Evolutionary conservation across 1,284 basidiomycete genomes (phyloP), one percentile per base, ranked within the genome.

Genomic region (Ustilago tritici): DNA sequence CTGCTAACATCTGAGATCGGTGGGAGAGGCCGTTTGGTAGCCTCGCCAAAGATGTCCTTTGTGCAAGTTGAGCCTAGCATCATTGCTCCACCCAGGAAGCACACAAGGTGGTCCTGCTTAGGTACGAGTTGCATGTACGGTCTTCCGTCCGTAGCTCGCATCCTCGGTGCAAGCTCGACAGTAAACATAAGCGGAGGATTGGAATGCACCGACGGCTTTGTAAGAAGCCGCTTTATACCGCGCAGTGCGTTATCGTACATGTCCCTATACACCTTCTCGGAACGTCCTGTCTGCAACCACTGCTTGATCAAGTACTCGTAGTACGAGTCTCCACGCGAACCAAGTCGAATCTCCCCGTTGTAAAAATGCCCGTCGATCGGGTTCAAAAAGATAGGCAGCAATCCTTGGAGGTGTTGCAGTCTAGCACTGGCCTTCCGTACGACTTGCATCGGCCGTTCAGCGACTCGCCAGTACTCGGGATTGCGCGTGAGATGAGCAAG

Each of bases 71-170:
- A 92, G 23, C 95, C 95, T 7, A 98, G 90, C 89, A 98, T 92
- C 78, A 98, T 90, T 2, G 93, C 93, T 6, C 95, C 95, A 40
- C 92, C 95, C 53, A 98, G 88, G 91, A 98, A 98, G 87, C 95
- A 98, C 1, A 94, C 95, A 23, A 98, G 90, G 86, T 98, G 95
- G 85, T 98, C 95, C 88, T 98, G 95, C 87, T 97, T 96, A 15
- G 93, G 92, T 1, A 89, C 88, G 15, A 93, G 88, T 31, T 53
- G 49, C 72, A 81, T 80, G 36, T 46, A 65, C 8, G 56, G 60
- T 7, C 53, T 34, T 10, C 67, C 67, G 12, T 71, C 62, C 10
- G 1, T 0, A 14, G 12, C 36, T 17, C 69, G 46, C 23, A 28
- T 28, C 6, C 65, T 60, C 2, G 76, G 76, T 11, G 55, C 56